These are phyloP conservation scores for Paecilomyces dactylethromorphus DNA, from an alignment of 2,329 filamentous ascomycete species.

Conservation along the genomic window DNA sequence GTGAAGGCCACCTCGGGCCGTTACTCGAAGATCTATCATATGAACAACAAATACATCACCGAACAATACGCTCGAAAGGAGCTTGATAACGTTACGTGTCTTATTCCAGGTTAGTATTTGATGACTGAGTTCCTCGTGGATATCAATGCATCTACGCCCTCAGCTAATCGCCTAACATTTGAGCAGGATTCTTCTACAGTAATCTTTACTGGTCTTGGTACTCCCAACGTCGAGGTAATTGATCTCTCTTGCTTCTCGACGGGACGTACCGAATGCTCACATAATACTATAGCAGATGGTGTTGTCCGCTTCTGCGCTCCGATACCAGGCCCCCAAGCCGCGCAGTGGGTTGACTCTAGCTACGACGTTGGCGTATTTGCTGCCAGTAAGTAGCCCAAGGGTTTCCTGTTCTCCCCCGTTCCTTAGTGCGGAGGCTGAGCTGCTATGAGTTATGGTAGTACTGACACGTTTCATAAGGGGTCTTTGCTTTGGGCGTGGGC, in stretches of 20 bases:
- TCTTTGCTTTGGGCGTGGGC: slow-evolving; percentile 6
- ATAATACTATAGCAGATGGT: slow-evolving; percentile 7
- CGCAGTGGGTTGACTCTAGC: slow-evolving; percentile 12
- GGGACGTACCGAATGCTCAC: not conserved
- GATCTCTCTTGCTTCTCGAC: not conserved
- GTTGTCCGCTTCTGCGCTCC: slow-evolving; percentile 10
- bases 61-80: slow-evolving; percentile 8
- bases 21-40: slow-evolving; percentile 8
- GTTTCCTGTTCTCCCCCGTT: too few relatives aligned
- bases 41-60: slow-evolving; percentile 10
- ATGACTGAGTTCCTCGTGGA: not conserved
- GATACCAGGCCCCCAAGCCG: slow-evolving; percentile 4
- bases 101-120: slow-evolving; percentile 10
- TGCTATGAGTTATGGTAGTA: too few relatives aligned
- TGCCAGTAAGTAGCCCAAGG: slow-evolving; percentile 13
- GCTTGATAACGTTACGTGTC: slow-evolving; percentile 7
- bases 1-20: slow-evolving; percentile 4
- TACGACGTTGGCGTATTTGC: slow-evolving; percentile 13
- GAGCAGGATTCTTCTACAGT: slow-evolving; percentile 10
- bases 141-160: not conserved
- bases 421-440: too few relatives aligned
- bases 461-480: too few relatives aligned
- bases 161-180: not conserved
- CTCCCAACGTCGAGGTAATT: slow-evolving; percentile 3
- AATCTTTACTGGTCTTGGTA: slow-evolving; percentile 11